Evolutionary conservation across 257 asterid species (phyloP).

Genomic region (Marsdenia floribunda): DNA sequence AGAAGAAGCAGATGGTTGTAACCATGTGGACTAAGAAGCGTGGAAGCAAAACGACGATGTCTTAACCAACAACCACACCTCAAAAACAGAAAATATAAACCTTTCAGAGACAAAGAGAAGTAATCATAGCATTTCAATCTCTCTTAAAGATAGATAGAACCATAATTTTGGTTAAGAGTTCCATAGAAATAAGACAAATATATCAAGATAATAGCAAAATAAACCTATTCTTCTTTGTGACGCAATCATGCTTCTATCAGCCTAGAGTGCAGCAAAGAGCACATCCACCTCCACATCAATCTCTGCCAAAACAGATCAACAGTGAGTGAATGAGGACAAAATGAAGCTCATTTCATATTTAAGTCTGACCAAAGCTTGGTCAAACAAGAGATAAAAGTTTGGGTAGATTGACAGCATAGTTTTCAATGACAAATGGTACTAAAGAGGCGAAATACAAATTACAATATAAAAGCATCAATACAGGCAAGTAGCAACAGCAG

Average conservation of each 20-base stretch:
- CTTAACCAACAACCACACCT: slow-evolving; percentile 30
- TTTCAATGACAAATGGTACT: not conserved
- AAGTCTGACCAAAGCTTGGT: not conserved
- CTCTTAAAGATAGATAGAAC: slow-evolving; percentile 7
- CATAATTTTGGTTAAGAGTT: slow-evolving; percentile 12
- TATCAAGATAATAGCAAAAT: slow-evolving; percentile 15
- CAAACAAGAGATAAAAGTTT: not conserved
- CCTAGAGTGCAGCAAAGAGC: slow-evolving; percentile 16
- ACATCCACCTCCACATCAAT: slow-evolving; percentile 23
- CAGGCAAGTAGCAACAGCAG: not conserved
- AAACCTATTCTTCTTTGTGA: slow-evolving; percentile 11
- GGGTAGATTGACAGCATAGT: not conserved
- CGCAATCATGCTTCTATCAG: slow-evolving; percentile 20
- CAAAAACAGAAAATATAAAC: slow-evolving; percentile 26
- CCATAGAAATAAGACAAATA: slow-evolving; percentile 16
- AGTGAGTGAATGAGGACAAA: not conserved
- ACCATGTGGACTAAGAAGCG: slow-evolving; percentile 20
- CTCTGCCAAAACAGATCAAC: slow-evolving; percentile 21
- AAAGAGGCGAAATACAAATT: not conserved
- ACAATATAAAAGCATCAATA: not conserved
- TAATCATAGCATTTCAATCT: slow-evolving; percentile 7
- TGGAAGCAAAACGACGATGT: slow-evolving; percentile 28
- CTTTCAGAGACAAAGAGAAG: slow-evolving; percentile 14
- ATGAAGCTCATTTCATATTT: not conserved
- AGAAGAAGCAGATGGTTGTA: slow-evolving; percentile 17